Percentiles rank a stretch among this genome's conserved stretches.
phyloP scores from a whole-genome alignment of 2,329 filamentous ascomycete species.

The Chaetomium sp. region DNA sequence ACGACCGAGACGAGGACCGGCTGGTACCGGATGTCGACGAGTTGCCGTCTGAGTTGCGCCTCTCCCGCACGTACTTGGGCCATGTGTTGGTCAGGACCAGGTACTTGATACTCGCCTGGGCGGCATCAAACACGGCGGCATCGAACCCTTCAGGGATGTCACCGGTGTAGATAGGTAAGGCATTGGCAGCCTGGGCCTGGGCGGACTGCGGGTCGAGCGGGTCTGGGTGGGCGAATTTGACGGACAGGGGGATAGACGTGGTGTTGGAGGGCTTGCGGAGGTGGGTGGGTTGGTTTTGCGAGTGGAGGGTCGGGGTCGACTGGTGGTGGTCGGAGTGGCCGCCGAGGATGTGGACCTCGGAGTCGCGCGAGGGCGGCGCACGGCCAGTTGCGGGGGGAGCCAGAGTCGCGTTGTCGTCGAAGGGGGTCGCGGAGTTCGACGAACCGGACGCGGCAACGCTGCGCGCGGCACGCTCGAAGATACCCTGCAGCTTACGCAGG shows the following conservation, averaged over 20 bases:
- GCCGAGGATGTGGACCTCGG: constrained; percentile 14
- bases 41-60: constrained; percentile 16
- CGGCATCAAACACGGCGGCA: constrained; percentile 49
- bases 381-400: too few relatives aligned
- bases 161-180: constrained; percentile 28
- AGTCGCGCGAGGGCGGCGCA: constrained; percentile 6
- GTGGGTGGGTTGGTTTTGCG: background rate
- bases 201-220: background rate
- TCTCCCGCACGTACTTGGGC: constrained; percentile 48
- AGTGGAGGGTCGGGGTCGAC: background rate
- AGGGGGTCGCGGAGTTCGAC: constrained; percentile 38
- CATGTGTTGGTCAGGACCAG: constrained; percentile 64
- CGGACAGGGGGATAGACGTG: background rate
- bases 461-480: constrained; percentile 51
- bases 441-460: constrained; percentile 34
- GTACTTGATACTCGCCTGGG: constrained; percentile 57
- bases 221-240: background rate
- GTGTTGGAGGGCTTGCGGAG: background rate
- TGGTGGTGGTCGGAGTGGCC: background rate
- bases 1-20: background rate
- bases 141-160: constrained; percentile 44
- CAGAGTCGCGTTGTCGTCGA: constrained; percentile 26
- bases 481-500: constrained; percentile 44
- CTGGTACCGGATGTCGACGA: background rate
- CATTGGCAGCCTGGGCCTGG: background rate